Conservation (phyloP, 805 yeast species). For the Saccharomyces cerevisiae region DNA sequence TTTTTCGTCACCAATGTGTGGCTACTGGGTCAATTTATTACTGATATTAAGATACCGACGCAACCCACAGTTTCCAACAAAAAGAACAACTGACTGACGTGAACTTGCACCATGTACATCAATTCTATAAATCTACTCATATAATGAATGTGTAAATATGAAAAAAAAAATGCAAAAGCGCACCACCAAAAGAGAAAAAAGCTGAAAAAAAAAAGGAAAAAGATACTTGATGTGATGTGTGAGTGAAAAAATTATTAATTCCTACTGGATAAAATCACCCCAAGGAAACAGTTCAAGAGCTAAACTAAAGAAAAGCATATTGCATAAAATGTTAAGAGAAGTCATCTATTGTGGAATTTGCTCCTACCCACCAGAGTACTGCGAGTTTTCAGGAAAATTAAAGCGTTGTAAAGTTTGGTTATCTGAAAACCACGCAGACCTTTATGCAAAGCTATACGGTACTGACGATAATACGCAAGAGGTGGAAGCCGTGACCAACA, state of each 20-base stretch:
- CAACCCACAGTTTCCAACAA: not conserved
- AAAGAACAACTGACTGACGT: not conserved
- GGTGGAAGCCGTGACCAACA: slow-evolving; percentile 25
- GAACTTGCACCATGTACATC: not conserved
- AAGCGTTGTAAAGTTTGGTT: slow-evolving; percentile 84
- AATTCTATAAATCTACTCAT: not conserved
- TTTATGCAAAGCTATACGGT: slow-evolving; percentile 51
- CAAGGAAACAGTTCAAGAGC: not conserved
- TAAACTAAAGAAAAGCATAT: not conserved
- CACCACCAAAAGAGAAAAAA: not conserved
- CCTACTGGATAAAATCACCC: too few species aligned
- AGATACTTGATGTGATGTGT: not conserved
- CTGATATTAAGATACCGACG: slow-evolving; percentile 25
- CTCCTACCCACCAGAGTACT: slow-evolving; percentile 79
- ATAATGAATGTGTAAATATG: not conserved
- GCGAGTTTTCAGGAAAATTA: slow-evolving; percentile 81
- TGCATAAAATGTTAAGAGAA: slow-evolving; percentile 25
- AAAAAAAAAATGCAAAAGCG: not conserved
- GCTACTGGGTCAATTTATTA: slow-evolving; percentile 50
- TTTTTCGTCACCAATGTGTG: slow-evolving; percentile 59
- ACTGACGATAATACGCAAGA: slow-evolving; percentile 41
- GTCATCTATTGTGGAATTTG: slow-evolving; percentile 72
- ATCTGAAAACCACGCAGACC: slow-evolving; percentile 45
- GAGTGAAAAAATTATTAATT: not conserved
- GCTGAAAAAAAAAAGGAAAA: not conserved